phyloP scores from a whole-genome alignment of 2,329 filamentous ascomycete species.

The Alternaria metachromatica region DNA sequence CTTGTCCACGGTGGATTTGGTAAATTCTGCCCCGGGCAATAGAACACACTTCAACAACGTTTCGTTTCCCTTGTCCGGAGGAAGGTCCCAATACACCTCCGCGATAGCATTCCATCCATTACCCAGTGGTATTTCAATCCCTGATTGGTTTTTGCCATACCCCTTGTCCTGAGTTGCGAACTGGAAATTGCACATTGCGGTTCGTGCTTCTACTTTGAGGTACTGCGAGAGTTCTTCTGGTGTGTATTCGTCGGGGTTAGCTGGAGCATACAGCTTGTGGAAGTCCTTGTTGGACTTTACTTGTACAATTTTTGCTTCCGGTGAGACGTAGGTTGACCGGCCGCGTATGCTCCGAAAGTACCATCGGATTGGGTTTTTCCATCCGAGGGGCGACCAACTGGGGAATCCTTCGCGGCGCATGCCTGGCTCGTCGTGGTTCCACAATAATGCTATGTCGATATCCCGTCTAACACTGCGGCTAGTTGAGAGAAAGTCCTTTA shows the following conservation, averaged over 20 bases:
- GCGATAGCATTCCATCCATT: background rate
- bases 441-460: background rate
- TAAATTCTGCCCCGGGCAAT: background rate
- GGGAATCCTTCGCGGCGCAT: background rate
- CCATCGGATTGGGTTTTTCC: background rate
- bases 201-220: background rate
- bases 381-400: background rate
- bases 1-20: background rate
- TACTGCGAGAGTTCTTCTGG: background rate
- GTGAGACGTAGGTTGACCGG: background rate
- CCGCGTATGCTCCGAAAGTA: too few relatives aligned
- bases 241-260: background rate
- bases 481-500: background rate
- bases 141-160: too few relatives aligned
- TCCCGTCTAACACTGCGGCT: background rate
- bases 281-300: background rate
- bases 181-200: background rate
- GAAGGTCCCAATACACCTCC: background rate
- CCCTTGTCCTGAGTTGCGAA: too few relatives aligned
- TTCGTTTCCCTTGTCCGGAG: background rate
- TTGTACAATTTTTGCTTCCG: background rate
- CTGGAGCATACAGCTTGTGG: background rate
- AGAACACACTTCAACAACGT: background rate
- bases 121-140: background rate
- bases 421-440: accelerated